Base-by-base conservation (phyloP, 176 grass and related monocot species). In the Oryza punctata region DNA sequence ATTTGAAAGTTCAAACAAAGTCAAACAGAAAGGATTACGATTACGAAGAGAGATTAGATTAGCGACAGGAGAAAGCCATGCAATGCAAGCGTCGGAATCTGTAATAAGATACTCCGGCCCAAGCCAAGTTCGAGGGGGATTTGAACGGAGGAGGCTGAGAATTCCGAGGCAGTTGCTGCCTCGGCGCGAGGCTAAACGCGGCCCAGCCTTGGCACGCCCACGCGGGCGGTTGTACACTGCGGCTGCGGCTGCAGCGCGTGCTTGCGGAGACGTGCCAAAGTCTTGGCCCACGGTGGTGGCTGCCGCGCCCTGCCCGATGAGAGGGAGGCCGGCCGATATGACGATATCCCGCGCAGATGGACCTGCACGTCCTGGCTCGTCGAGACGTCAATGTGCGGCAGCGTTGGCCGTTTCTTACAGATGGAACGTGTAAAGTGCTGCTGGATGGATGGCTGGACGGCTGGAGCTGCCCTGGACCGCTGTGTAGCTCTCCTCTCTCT, bases 1-100 rank as follows among this genome's bases (percentile, higher is more conserved):
- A 65, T 81, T 70, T 89, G 29, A 49, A 89, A 73, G 49, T 81
- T 81, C 79, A 81, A 49, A 69, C 1, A 3, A 63, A 72, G 57
- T 72, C 57, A 81, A 81, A 45, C 65, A 14, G 70, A 61, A 23
- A n/a, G 32, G 32, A 33, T 33, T 33, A 33, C 32, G 50, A 27
- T 67, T 32, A 63, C 27, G 4, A 18, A 38, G 15, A n/a, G 54
- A 25, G 49, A 12, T 49, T 27, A 25, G 49, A 12, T 49, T 27
- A 47, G 1, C 28, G 5, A 25, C 27, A 37, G 44, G 60, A 37
- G 35, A 38, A 87, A 72, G 54, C 71, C 32, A 37, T 37, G 35
- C 35, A 7, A 45, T 16, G 27, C 72, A 38, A 71, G 30, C 78
- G 64, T 77, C 13, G 73, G 60, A 66, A 72, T 82, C 3, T 12